Conservation (phyloP, 2,329 filamentous ascomycete species). For the Ascochyta clinopodiicola region DNA sequence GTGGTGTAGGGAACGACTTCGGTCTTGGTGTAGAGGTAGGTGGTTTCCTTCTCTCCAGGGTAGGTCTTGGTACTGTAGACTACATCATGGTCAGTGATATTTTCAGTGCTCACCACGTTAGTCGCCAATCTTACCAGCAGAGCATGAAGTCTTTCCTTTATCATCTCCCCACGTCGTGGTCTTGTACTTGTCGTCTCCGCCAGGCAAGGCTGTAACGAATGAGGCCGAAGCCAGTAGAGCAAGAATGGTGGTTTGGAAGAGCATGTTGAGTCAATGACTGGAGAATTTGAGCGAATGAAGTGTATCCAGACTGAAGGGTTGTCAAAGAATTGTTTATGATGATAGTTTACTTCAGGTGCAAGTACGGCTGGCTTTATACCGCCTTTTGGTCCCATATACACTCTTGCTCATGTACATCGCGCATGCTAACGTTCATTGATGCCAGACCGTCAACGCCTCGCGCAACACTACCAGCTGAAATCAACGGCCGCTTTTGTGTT, state of each 20-base stretch:
- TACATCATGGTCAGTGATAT: background rate
- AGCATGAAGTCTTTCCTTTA: conserved; percentile 23
- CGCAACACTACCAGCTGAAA: conserved; percentile 3
- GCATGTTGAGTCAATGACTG: conserved; percentile 25
- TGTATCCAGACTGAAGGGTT: background rate
- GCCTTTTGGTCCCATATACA: background rate
- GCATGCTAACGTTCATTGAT: conserved; percentile 8
- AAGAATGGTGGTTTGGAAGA: conserved; percentile 21
- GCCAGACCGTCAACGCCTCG: conserved; percentile 1
- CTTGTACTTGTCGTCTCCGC: background rate
- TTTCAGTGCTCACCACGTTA: no score
- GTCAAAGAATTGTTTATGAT: background rate
- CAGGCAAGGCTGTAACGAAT: conserved; percentile 22
- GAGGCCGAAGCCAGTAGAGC: conserved; percentile 27
- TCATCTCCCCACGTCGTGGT: background rate
- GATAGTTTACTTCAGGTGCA: background rate
- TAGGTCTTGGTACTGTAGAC: conserved; percentile 25
- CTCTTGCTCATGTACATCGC: background rate
- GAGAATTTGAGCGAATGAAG: conserved; percentile 5
- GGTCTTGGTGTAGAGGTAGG: conserved; percentile 27
- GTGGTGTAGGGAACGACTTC: conserved; percentile 24
- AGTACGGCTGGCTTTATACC: background rate
- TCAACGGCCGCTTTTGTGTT: conserved; percentile 19
- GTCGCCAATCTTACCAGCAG: conserved; percentile 19
- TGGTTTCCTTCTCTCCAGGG: conserved; percentile 12